A percentile compares a stretch with the other conserved stretches of the same genome.
Evolutionary conservation across 306 rosid species (phyloP).

Genomic region (Cyclanthera cordifolia): DNA sequence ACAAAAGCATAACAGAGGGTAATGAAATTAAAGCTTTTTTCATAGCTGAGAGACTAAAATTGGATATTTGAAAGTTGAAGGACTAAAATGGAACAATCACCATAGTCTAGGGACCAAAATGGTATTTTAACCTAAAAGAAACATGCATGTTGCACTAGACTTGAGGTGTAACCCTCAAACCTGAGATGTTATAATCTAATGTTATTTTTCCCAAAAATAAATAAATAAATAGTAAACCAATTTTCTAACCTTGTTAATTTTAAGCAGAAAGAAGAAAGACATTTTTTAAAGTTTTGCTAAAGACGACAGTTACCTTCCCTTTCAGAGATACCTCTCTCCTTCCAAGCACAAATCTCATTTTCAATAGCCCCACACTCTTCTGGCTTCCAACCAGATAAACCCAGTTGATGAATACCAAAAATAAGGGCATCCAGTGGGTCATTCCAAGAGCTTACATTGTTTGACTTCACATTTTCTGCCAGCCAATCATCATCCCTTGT

Average conservation of each 20-base stretch:
- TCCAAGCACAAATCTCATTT: slow-evolving; percentile 85
- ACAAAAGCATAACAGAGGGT: no score
- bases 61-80: no score
- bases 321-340: slow-evolving; percentile 62
- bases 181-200: not conserved
- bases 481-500: slow-evolving; percentile 66
- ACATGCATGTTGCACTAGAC: not conserved
- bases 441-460: slow-evolving; percentile 61
- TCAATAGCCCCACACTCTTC: slow-evolving; percentile 81
- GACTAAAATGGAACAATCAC: no score
- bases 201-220: not conserved
- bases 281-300: slow-evolving; percentile 25
- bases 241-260: not conserved
- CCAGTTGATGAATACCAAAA: slow-evolving; percentile 66
- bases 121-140: no score
- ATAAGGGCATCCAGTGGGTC: slow-evolving; percentile 69
- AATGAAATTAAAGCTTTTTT: no score
- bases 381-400: slow-evolving; percentile 76
- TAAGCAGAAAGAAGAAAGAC: slow-evolving; percentile 13
- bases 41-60: no score
- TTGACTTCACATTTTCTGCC: slow-evolving; percentile 52
- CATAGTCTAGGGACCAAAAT: no score
- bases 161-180: not conserved
- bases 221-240: not conserved
- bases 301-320: slow-evolving; percentile 47